Evolutionary conservation across 495 filamentous ascomycete genomes (phyloP), one percentile per base, ranked within the genome.

Genomic region (Chaetomium fimeti): DNA sequence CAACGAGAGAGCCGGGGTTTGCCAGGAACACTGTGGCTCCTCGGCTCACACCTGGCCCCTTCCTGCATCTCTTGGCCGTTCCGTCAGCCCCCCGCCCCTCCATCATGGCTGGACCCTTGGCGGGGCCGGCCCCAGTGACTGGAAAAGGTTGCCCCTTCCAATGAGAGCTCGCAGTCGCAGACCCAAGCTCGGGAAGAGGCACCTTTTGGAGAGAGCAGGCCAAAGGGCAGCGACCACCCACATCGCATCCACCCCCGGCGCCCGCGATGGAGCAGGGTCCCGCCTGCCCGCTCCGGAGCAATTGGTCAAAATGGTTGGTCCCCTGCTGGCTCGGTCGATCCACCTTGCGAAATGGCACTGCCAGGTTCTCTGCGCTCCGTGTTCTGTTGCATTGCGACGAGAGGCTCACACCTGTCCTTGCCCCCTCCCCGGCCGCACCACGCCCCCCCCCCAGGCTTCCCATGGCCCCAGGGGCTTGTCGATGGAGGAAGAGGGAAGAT

Each of bases 161-260:
- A 69, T 69, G 60, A 59, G 62, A 68, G 43, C 32, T 55, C 43
- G 48, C 45, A 25, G 54, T 53, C 53, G 16, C 57, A 5, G 56
- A 60, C 62, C 62, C 63, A 68, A 66, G 68, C 62, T 69, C 72
- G 68, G 66, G 57, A 62, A 61, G 63, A 64, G 69, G 65, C 68
- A 62, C 51, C 56, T 57, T 61, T 68, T 49, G 64, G 65, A 65
- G 43, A 49, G 51, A 32, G 61, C 49, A 38, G 45, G 59, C 25
- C 66, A 67, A 7, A 32, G 56, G 60, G 24, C 57, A 58, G 45
- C 57, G 27, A 20, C 61, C 60, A 45, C 9, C 49, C 61, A 45
- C 25, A 28, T 63, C 61, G 36, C 61, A 24, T 62, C 47, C 64
- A 60, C 61, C 61, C 48, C 51, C 28, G 61, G 9, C 15, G 55